phyloP scores from a whole-genome alignment of 2,329 filamentous ascomycete genomes.

The Ophiosphaerella korrae region DNA sequence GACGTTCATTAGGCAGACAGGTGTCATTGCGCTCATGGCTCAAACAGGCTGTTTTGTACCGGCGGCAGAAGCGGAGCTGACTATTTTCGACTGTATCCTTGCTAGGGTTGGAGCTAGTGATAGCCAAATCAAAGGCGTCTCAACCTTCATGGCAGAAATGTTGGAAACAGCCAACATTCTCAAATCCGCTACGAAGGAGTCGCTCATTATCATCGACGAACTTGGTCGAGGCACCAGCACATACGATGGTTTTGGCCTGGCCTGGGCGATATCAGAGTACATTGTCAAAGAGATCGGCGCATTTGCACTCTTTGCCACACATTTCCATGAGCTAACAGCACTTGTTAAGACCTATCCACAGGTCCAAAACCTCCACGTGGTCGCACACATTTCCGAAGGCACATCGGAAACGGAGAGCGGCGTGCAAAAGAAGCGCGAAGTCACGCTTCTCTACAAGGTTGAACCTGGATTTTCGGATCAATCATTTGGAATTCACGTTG shows the following conservation, averaged over 20 bases:
- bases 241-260: slow-evolving; percentile 97
- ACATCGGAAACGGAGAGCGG: slow-evolving; percentile 52
- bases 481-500: slow-evolving; percentile 97
- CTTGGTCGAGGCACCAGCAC: slow-evolving; percentile 95
- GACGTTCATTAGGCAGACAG: slow-evolving; percentile 96
- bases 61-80: slow-evolving; percentile 85
- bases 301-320: slow-evolving; percentile 93
- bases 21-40: slow-evolving; percentile 95
- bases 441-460: slow-evolving; percentile 95
- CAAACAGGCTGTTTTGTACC: slow-evolving; percentile 97
- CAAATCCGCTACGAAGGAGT: slow-evolving; percentile 93
- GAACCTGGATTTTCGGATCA: slow-evolving; percentile 95
- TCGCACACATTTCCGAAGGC: slow-evolving; percentile 78
- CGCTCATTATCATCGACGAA: slow-evolving; percentile 97
- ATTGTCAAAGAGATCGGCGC: slow-evolving; percentile 95
- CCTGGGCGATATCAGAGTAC: slow-evolving; percentile 98
- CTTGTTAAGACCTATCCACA: slow-evolving; percentile 84
- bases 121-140: slow-evolving; percentile 95
- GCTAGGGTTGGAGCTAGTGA: slow-evolving; percentile 95
- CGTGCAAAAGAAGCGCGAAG: slow-evolving; percentile 64
- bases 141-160: slow-evolving; percentile 99
- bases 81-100: slow-evolving; percentile 95
- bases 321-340: slow-evolving; percentile 97
- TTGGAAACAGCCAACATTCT: slow-evolving; percentile 97
- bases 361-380: slow-evolving; percentile 92